Evolutionary conservation across 163 green algal genomes (phyloP).

Genomic region (Chloromonas sp.): DNA sequence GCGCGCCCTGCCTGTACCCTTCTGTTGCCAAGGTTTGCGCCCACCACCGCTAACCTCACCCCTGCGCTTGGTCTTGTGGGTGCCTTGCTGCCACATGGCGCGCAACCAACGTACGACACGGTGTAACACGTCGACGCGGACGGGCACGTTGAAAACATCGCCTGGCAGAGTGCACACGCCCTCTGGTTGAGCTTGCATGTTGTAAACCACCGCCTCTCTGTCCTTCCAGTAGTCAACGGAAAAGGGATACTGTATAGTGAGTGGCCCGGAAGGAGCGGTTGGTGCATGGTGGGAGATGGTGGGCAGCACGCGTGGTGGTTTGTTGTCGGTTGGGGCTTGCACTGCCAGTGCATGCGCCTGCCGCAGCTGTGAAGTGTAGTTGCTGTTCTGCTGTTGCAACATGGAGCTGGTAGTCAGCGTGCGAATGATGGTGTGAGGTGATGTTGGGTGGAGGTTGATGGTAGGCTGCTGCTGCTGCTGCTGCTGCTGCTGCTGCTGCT

Average conservation of each 20-base stretch:
- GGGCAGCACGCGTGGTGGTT: no score
- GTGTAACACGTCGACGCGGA: slow-evolving; percentile 84
- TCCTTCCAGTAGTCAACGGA: slow-evolving; percentile 38
- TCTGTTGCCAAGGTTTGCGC: slow-evolving; percentile 78
- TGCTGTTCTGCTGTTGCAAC: no score
- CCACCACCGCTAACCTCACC: slow-evolving; percentile 73
- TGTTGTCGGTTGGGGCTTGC: no score
- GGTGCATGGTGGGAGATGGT: slow-evolving; percentile 15
- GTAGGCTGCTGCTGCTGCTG: no score
- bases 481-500: no score
- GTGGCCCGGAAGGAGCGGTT: slow-evolving; percentile 2
- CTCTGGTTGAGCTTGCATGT: slow-evolving; percentile 34
- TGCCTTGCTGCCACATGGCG: slow-evolving; percentile 84
- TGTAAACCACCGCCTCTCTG: slow-evolving; percentile 35
- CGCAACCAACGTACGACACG: slow-evolving; percentile 86
- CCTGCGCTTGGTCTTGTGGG: slow-evolving; percentile 75
- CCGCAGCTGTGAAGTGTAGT: no score
- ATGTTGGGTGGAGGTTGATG: no score
- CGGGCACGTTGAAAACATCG: slow-evolving; percentile 65
- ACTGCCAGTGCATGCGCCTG: no score
- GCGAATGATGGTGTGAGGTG: no score
- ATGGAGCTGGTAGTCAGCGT: no score
- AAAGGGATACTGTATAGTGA: slow-evolving; percentile 36
- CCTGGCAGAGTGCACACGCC: slow-evolving; percentile 53
- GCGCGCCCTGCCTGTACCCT: slow-evolving; percentile 59